Conservation (phyloP, 192 early-diverging fungal genomes). For the Mortierella antarctica region DNA sequence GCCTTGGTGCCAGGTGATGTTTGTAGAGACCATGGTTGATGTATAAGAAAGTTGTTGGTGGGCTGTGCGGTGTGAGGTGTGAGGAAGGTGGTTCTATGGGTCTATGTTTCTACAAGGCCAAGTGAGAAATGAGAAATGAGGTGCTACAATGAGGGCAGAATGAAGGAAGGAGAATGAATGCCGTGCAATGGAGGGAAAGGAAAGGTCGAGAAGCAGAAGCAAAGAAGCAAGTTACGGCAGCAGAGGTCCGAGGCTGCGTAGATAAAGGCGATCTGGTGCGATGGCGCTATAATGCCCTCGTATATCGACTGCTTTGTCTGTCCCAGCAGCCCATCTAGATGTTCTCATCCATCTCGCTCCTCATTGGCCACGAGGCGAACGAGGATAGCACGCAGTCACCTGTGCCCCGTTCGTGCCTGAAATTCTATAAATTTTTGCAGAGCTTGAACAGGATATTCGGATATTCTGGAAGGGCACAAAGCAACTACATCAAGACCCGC, state of each 20-base stretch:
- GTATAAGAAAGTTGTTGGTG: neutral
- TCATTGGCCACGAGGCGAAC: constrained; percentile 16
- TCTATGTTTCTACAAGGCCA: neutral
- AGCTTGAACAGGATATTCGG: no score
- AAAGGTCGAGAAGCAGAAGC: constrained; percentile 5
- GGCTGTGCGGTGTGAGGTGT: neutral
- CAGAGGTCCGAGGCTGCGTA: neutral
- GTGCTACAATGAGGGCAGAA: neutral
- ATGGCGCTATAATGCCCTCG: constrained; percentile 22
- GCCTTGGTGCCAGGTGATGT: constrained; percentile 93
- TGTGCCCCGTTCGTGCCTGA: no score
- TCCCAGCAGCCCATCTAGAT: constrained; percentile 17
- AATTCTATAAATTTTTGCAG: no score
- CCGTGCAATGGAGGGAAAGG: neutral
- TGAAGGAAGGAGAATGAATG: neutral
- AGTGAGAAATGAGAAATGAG: constrained; percentile 6
- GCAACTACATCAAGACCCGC: neutral
- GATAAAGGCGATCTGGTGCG: constrained; percentile 17
- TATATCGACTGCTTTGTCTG: neutral
- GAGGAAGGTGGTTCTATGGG: neutral
- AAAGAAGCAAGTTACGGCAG: neutral
- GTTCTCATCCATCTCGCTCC: constrained; percentile 43
- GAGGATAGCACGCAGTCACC: neutral
- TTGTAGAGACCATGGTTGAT: constrained; percentile 66
- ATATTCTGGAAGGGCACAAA: neutral